phyloP scores from a whole-genome alignment of 192 early-diverging fungal genomes.

The Geranomyces michiganensis region DNA sequence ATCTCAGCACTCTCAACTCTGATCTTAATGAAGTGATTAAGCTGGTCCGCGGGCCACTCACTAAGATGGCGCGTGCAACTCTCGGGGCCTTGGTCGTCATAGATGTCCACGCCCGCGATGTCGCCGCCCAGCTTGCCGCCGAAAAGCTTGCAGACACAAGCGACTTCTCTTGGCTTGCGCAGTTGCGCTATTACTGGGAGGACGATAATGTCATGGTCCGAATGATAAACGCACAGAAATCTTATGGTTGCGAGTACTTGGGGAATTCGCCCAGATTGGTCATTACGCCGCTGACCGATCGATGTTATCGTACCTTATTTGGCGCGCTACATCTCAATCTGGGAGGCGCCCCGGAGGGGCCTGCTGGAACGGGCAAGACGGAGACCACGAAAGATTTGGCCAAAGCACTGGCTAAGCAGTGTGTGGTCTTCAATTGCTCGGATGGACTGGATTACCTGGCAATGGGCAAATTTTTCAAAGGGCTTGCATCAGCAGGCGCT shows the following conservation, averaged over 20 bases:
- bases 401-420: constrained; percentile 70
- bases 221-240: constrained; percentile 67
- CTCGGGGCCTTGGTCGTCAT: constrained; percentile 67
- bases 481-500: constrained; percentile 60
- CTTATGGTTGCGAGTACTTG: constrained; percentile 63
- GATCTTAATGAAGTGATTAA: constrained; percentile 63
- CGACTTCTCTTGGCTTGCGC: constrained; percentile 66
- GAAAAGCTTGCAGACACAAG: constrained; percentile 47
- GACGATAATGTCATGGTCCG: constrained; percentile 58
- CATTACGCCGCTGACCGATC: constrained; percentile 65
- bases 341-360: constrained; percentile 68
- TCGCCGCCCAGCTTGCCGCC: constrained; percentile 48
- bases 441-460: constrained; percentile 70
- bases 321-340: constrained; percentile 67
- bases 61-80: constrained; percentile 63
- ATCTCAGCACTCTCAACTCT: constrained; percentile 46
- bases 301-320: constrained; percentile 66
- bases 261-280: constrained; percentile 58
- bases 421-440: constrained; percentile 71
- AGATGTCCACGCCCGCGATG: constrained; percentile 69
- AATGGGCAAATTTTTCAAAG: constrained; percentile 73
- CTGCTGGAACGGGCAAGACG: constrained; percentile 64
- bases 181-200: constrained; percentile 67
- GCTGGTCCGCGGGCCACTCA: constrained; percentile 60
- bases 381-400: constrained; percentile 71